Conservation (phyloP, 75 land plant genomes). For the Sequoiadendron giganteum region DNA sequence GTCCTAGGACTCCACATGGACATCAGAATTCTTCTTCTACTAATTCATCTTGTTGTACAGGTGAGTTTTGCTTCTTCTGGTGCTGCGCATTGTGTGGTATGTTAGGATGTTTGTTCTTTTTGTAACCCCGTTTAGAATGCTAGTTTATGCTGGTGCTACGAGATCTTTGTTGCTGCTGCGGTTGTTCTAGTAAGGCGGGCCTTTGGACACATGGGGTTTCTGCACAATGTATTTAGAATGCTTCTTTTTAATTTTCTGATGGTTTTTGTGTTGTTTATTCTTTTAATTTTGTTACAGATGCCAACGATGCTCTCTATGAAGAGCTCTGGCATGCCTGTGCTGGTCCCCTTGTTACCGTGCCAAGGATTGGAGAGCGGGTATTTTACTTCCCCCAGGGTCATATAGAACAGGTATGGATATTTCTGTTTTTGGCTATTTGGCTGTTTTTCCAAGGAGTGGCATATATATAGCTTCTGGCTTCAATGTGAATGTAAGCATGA, state of each 20-base stretch:
- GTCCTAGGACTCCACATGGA: neutral
- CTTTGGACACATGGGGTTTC: neutral
- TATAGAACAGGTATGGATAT: conserved; percentile 71
- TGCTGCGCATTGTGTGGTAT: neutral
- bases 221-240: neutral
- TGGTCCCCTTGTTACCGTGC: conserved; percentile 78
- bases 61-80: neutral
- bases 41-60: neutral
- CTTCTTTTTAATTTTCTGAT: neutral
- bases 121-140: neutral
- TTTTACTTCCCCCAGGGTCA: conserved; percentile 94
- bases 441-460: neutral
- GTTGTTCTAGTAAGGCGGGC: neutral
- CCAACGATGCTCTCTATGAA: conserved; percentile 18
- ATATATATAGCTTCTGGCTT: neutral
- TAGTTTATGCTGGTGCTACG: neutral
- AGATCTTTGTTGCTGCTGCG: neutral
- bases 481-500: neutral
- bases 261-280: neutral
- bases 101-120: conserved; percentile 2
- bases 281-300: conserved; percentile 2
- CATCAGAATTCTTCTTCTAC: conserved; percentile 8
- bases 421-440: neutral
- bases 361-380: conserved; percentile 54
- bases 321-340: conserved; percentile 96